These are phyloP conservation scores for Spirogloea muscicola DNA, from an alignment of 139 green algal species.

Conservation along the genomic window DNA sequence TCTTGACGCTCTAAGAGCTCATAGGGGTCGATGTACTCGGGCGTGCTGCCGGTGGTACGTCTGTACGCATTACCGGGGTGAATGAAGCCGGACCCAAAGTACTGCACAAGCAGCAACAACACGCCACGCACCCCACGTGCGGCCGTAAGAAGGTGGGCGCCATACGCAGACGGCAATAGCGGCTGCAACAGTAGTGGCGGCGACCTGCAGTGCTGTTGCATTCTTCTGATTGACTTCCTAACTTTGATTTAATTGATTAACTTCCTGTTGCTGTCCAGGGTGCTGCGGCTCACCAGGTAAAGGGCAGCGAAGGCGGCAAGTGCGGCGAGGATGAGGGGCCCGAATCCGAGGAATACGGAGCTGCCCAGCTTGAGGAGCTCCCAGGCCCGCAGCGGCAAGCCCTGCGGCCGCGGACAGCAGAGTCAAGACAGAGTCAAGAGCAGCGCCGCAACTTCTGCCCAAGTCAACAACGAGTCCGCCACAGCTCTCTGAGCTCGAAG, in stretches of 20 bases:
- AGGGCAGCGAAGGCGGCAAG: neutral
- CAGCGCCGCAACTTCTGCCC: too few relatives aligned
- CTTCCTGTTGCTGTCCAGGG: too few relatives aligned
- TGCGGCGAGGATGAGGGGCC: neutral
- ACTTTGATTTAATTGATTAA: too few relatives aligned
- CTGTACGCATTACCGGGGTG: neutral
- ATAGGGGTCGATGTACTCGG: slow-evolving; percentile 10
- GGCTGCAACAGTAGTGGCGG: too few relatives aligned
- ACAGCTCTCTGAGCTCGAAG: too few relatives aligned
- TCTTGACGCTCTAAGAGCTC: slow-evolving; percentile 22
- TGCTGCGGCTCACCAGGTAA: slow-evolving; percentile 11
- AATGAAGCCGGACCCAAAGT: slow-evolving; percentile 12
- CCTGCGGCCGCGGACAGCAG: too few relatives aligned
- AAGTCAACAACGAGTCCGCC: too few relatives aligned
- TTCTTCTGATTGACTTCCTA: too few relatives aligned
- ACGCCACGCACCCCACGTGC: neutral
- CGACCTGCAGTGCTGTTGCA: too few relatives aligned
- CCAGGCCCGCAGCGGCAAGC: slow-evolving; percentile 12
- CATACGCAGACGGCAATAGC: too few relatives aligned
- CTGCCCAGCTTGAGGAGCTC: slow-evolving; percentile 13
- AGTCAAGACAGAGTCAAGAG: too few relatives aligned
- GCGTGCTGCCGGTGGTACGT: neutral
- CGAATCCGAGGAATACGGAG: neutral
- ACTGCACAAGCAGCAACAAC: slow-evolving; percentile 8
- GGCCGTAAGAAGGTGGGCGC: too few relatives aligned